Base-by-base conservation (phyloP, 176 grass and related monocot species). In the Zoysia pacifica region DNA sequence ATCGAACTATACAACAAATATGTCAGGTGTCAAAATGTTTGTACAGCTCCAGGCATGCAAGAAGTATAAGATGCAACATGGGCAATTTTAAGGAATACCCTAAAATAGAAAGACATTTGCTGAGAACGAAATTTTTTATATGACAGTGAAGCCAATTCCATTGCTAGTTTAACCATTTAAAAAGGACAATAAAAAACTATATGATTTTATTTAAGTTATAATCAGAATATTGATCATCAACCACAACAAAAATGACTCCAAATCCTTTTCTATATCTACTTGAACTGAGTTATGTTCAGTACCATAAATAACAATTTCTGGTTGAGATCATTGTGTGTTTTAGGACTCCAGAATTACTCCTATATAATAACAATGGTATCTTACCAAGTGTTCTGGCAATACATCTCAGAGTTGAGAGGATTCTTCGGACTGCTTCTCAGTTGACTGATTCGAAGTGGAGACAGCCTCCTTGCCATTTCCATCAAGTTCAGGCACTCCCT, bases 321-420 rank as follows among this genome's bases (percentile, higher is more conserved):
- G 39, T 0, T 28, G 12, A 65, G 3, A 28, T 62, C 4, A 13
- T 6, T 49, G 35, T 19, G 51, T 16, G 20, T 9, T 64, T 43
- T 55, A 37, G 39, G 19, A 5, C 18, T 85, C 10, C 38, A 20
- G 41, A 8, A 66, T 8, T 28, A 28, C 28, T 28, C 28, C 28
- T 28, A 70, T 13, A 49, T 14, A 28, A 55, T 10, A 49, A 50
- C 7, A 65, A 36, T 9, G 71, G 15, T 42, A 44, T 72, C 86
- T 90, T 82, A 94, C 95, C 83, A 85, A 76, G 67, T 83, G 79
- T 18, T 94, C 95, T 39, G 91, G 85, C 46, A 87, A 87, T 62
- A 68, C 52, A 70, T 93, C 92, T 65, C 86, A 84, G 35, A 65
- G 50, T 79, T 75, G 79, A 85, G 79, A 77, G 4, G 83, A 75